phyloP scores from a whole-genome alignment of 768 basidiomycete genomes.

The Mrakia frigida region DNA sequence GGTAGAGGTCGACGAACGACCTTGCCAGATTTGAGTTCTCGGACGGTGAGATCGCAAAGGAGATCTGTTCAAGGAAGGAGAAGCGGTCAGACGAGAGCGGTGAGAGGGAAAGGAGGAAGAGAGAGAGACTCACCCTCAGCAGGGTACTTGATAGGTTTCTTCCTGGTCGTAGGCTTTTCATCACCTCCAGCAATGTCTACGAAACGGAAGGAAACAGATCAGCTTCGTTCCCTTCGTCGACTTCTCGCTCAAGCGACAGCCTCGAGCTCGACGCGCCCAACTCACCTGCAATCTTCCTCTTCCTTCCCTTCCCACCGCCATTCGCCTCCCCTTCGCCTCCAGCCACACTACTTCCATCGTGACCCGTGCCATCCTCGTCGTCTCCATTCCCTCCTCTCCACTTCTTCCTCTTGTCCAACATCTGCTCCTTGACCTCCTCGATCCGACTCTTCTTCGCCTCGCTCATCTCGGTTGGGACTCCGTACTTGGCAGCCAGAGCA shows the following conservation, averaged over 20 bases:
- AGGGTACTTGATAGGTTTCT: slow-evolving; percentile 84
- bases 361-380: slow-evolving; percentile 14
- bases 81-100: not conserved
- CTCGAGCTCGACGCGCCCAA: not conserved
- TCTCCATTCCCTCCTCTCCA: slow-evolving; percentile 30
- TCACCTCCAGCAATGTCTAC: slow-evolving; percentile 5
- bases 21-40: slow-evolving; percentile 74
- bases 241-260: not conserved
- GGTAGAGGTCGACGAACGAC: slow-evolving; percentile 58
- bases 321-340: slow-evolving; percentile 67
- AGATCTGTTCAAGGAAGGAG: slow-evolving; percentile 16
- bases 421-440: slow-evolving; percentile 66
- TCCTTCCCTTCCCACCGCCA: slow-evolving; percentile 51
- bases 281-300: slow-evolving; percentile 19
- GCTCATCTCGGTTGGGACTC: slow-evolving; percentile 77
- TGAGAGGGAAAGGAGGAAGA: not conserved
- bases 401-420: slow-evolving; percentile 81
- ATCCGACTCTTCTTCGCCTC: slow-evolving; percentile 75
- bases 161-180: slow-evolving; percentile 49
- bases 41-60: slow-evolving; percentile 54
- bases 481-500: slow-evolving; percentile 73
- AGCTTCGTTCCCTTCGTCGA: not conserved
- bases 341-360: slow-evolving; percentile 48
- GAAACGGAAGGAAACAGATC: not conserved
- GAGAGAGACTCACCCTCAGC: slow-evolving; percentile 53